Conservation (phyloP, 176 grass and related monocot genomes). For the Rhynchospora tenuis region DNA sequence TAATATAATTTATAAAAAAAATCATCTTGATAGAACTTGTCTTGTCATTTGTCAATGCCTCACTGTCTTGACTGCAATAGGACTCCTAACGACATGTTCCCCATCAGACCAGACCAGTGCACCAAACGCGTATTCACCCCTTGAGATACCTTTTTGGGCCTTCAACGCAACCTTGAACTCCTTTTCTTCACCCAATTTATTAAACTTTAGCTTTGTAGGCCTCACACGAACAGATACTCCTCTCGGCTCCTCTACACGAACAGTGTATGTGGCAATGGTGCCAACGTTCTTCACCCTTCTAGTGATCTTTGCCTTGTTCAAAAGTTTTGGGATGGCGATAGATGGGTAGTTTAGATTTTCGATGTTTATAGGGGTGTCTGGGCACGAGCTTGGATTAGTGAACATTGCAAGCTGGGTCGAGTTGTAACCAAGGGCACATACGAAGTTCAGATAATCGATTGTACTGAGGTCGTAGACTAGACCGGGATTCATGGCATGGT, state of each 20-base stretch:
- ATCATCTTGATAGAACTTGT: not conserved
- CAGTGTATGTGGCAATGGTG: conserved; percentile 39
- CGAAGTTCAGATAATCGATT: conserved; percentile 64
- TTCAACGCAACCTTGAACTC: conserved; percentile 51
- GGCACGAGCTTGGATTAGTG: conserved; percentile 32
- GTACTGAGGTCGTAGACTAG: conserved; percentile 67
- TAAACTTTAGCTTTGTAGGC: conserved; percentile 53
- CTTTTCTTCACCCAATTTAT: conserved; percentile 37
- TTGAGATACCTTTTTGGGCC: conserved; percentile 25
- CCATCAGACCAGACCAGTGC: conserved; percentile 62
- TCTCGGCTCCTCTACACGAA: conserved; percentile 28
- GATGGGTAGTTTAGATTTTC: conserved; percentile 94
- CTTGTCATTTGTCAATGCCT: conserved; percentile 9
- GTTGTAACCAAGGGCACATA: conserved; percentile 81
- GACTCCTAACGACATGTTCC: conserved; percentile 57
- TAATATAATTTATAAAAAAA: no score
- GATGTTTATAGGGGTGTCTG: conserved; percentile 11
- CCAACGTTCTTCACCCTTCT: conserved; percentile 73
- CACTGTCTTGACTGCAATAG: conserved; percentile 47
- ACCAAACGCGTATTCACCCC: conserved; percentile 60
- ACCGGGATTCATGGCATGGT: conserved; percentile 70
- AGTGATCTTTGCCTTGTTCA: conserved; percentile 30
- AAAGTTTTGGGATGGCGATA: conserved; percentile 48
- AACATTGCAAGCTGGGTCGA: conserved; percentile 52
- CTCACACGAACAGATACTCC: conserved; percentile 63